phyloP scores from a whole-genome alignment of 1,139 yeast genomes.

The Schizosaccharomyces versatilis region DNA sequence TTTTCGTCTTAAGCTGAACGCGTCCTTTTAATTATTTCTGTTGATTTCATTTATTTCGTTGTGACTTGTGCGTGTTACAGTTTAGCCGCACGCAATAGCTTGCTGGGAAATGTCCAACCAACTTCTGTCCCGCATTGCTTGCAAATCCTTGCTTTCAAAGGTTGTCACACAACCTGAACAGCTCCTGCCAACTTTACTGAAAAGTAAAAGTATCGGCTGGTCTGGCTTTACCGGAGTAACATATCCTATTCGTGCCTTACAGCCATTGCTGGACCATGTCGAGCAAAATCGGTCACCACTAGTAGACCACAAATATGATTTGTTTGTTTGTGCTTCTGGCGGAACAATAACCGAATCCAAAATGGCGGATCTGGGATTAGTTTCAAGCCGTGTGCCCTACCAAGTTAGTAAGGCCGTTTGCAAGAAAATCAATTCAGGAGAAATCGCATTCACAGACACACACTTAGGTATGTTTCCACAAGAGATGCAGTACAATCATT shows the following conservation, averaged over 20 bases:
- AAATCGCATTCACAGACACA: conserved; percentile 76
- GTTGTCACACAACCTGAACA: conserved; percentile 51
- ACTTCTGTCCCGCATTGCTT: conserved; percentile 71
- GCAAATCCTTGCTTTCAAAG: conserved; percentile 65
- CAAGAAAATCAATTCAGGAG: conserved; percentile 66
- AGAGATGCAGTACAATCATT: conserved; percentile 82
- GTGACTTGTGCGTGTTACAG: too few species aligned
- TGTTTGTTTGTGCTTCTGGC: conserved; percentile 92
- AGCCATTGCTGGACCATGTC: conserved; percentile 66
- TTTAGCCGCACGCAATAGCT: too few species aligned
- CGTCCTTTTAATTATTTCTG: too few species aligned
- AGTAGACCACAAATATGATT: conserved; percentile 66
- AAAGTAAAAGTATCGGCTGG: conserved; percentile 90
- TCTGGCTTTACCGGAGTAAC: conserved; percentile 98
- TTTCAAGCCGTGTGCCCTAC: conserved; percentile 78
- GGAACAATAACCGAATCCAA: conserved; percentile 78
- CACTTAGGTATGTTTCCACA: conserved; percentile 95
- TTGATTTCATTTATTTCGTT: too few species aligned
- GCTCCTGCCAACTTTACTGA: conserved; percentile 58
- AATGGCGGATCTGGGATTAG: conserved; percentile 82
- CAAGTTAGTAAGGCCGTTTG: conserved; percentile 95
- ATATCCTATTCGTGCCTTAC: conserved; percentile 79
- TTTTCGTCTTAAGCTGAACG: too few species aligned
- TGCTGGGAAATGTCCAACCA: not conserved
- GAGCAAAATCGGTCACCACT: conserved; percentile 55